Evolutionary conservation across 208 protist genomes (phyloP).

Genomic region (Kentomonas sorsogonicus): DNA sequence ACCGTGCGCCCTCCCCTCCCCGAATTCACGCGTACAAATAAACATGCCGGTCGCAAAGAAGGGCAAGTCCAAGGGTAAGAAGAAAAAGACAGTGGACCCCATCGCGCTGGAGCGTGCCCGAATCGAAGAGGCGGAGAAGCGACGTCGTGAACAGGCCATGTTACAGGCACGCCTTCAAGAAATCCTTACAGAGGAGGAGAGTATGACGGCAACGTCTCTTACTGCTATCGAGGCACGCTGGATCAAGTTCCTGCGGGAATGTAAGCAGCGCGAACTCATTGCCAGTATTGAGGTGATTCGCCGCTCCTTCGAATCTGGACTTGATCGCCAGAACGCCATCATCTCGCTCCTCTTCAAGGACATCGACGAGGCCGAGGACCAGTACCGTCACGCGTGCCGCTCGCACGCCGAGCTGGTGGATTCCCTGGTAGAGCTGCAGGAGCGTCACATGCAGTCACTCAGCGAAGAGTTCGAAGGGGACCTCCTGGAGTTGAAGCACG

Average conservation of each 20-base stretch:
- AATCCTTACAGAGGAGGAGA: slow-evolving; percentile 77
- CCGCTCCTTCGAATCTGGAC: slow-evolving; percentile 84
- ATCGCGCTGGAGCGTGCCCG: slow-evolving; percentile 56
- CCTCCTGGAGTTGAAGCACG: slow-evolving; percentile 79
- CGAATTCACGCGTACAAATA: no score
- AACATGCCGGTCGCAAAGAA: slow-evolving; percentile 23
- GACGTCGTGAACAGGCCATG: slow-evolving; percentile 59
- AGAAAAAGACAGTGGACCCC: slow-evolving; percentile 56
- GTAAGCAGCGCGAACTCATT: slow-evolving; percentile 91
- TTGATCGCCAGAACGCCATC: slow-evolving; percentile 92
- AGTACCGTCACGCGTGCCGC: slow-evolving; percentile 87
- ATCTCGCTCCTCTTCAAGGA: slow-evolving; percentile 87
- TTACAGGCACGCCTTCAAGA: slow-evolving; percentile 66
- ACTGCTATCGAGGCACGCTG: slow-evolving; percentile 79
- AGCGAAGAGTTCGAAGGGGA: slow-evolving; percentile 90
- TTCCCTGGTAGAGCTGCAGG: slow-evolving; percentile 87
- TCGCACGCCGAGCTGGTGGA: slow-evolving; percentile 90
- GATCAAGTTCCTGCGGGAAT: slow-evolving; percentile 87
- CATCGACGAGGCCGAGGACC: slow-evolving; percentile 90
- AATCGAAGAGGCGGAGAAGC: slow-evolving; percentile 69
- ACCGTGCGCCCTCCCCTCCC: no score
- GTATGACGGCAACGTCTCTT: slow-evolving; percentile 32
- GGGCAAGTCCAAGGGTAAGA: slow-evolving; percentile 12
- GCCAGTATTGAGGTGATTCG: slow-evolving; percentile 86
- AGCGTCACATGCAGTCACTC: slow-evolving; percentile 65